Base-by-base conservation (phyloP, 345 rosid genomes). In the Hibiscus tridactylites region DNA sequence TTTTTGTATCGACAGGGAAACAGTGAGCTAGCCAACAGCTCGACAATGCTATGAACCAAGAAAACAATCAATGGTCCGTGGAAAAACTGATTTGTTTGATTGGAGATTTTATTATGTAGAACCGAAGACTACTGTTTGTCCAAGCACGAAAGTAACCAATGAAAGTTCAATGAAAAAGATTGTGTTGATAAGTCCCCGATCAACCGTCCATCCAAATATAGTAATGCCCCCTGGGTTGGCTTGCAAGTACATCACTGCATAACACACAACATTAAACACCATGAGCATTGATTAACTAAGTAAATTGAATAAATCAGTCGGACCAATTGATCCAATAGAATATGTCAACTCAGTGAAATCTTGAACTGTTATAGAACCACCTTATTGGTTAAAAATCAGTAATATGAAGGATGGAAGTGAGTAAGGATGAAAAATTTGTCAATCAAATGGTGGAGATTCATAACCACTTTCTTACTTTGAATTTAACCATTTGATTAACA, bases 191-290 rank as follows among this genome's bases (percentile, higher is more conserved):
- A 93, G 85, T 71, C 76, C 88, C 17, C 98, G 81, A 77, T 93
- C 98, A 49, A 91, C 88, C 11, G 90, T 91, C 94, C 92, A 86
- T 66, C 98, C 97, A 52, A 88, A 93, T 58, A 93, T 84, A 1
- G 98, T 93, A 71, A 91, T 90, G 39, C 98, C 98, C 10, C 97
- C 98, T 0, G 94, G 97, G 80, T 93, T 93, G 73, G 79, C 80
- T 88, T 89, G 97, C 82, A 93, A 73, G 75, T 93, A 93, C 81
- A 84, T 49, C 10, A 93, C 98, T 93, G 89, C 86, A 82, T 59
- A 56, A 33, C 42, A 33, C 73, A 29, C 35, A 65, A 49, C 10
- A 19, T 35, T 64, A 37, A 64, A 21, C 50, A 39, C 28, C 68
- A 39, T 19, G 5, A 17, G 28, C 29, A 56, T 17, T 19, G 61